Evolutionary conservation across 2,329 filamentous ascomycete genomes (phyloP).

Genomic region (Ophiostoma pallidulum): DNA sequence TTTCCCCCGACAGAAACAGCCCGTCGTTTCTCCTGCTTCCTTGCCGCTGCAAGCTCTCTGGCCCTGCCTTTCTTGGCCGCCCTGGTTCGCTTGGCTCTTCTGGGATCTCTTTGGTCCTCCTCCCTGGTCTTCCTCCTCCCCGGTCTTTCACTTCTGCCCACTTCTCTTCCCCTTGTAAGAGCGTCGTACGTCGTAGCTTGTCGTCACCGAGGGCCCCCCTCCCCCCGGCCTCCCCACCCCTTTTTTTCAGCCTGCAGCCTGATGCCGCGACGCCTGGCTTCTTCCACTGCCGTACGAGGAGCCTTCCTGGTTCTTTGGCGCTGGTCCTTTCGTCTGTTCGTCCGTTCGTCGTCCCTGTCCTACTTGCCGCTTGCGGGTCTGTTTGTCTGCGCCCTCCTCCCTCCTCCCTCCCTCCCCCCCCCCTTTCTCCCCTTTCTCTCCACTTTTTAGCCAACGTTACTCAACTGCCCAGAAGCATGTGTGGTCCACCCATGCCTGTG

Average conservation of each 20-base stretch:
- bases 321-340: not conserved
- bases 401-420: not conserved
- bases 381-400: not conserved
- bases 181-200: too few relatives aligned
- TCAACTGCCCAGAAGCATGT: too few relatives aligned
- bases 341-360: constrained; percentile 6
- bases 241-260: constrained; percentile 4
- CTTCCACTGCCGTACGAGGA: not conserved
- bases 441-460: not conserved
- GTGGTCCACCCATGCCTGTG: too few relatives aligned
- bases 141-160: constrained; percentile 2
- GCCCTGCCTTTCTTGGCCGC: constrained; percentile 4
- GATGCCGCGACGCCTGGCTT: constrained; percentile 3
- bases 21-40: not conserved
- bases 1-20: constrained; percentile 1
- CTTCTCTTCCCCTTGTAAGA: too few relatives aligned
- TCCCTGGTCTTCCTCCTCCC: not conserved
- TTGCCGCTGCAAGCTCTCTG: too few relatives aligned
- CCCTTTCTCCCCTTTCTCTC: not conserved
- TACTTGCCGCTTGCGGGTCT: constrained; percentile 1
- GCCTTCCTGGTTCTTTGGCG: not conserved
- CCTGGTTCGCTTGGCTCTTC: not conserved
- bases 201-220: not conserved
- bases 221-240: constrained; percentile 1
- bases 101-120: not conserved